These are phyloP conservation scores for Fusarium brachygibbosum DNA, from an alignment of 2,329 filamentous ascomycete species.

Conservation along the genomic window DNA sequence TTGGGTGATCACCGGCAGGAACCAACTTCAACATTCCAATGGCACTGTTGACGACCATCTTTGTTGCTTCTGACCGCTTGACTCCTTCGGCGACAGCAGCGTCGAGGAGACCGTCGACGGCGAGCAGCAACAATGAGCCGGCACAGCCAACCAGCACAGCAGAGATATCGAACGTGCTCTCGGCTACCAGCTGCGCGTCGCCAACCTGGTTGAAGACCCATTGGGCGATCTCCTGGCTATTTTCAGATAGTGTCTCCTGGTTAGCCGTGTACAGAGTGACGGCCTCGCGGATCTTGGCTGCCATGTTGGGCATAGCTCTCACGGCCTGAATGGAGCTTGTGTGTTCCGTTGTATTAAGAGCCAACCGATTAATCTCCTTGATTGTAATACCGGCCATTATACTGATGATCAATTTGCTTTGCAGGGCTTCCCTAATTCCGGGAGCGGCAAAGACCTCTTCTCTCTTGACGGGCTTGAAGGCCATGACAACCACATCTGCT, in stretches of 20 bases:
- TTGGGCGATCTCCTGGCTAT: not conserved
- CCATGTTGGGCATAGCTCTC: slow-evolving; percentile 26
- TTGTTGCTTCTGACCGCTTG: slow-evolving; percentile 16
- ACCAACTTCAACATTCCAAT: slow-evolving; percentile 27
- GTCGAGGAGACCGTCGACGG: slow-evolving; percentile 24
- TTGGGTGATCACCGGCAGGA: slow-evolving; percentile 21
- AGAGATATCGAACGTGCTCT: slow-evolving; percentile 20
- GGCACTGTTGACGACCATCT: slow-evolving; percentile 23
- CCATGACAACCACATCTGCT: slow-evolving; percentile 21
- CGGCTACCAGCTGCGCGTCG: slow-evolving; percentile 4
- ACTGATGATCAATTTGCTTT: slow-evolving; percentile 21
- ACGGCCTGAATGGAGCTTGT: slow-evolving; percentile 2
- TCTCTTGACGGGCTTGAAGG: slow-evolving; percentile 28
- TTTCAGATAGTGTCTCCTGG: not conserved
- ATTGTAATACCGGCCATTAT: slow-evolving; percentile 21
- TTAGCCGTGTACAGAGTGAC: slow-evolving; percentile 20
- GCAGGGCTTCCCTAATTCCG: slow-evolving; percentile 9
- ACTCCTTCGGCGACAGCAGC: slow-evolving; percentile 30
- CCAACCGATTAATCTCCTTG: slow-evolving; percentile 13
- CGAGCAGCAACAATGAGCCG: slow-evolving; percentile 20
- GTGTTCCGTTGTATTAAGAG: not conserved
- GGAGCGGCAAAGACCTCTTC: slow-evolving; percentile 20
- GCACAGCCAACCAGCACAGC: slow-evolving; percentile 28
- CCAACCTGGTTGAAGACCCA: slow-evolving; percentile 28
- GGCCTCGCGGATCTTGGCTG: slow-evolving; percentile 24